phyloP scores from a whole-genome alignment of 1,284 basidiomycete species.

The Tilletia caries region DNA sequence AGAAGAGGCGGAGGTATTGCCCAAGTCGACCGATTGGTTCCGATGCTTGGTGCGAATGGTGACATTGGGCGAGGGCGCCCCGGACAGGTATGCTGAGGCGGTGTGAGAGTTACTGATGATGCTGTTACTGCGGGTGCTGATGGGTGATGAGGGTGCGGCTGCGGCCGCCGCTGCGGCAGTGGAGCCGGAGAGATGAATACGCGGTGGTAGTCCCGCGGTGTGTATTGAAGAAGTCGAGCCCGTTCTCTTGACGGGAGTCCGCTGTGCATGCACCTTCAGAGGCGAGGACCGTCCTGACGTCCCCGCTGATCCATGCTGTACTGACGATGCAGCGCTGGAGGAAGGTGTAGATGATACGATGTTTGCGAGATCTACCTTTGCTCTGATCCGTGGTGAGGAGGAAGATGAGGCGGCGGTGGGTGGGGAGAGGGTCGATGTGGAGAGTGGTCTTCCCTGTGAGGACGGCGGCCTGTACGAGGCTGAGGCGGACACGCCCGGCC shows the following conservation, averaged over 20 bases:
- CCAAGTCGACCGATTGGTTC: constrained; percentile 1
- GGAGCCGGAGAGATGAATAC: not conserved
- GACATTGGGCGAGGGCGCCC: not conserved
- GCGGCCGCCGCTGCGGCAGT: not conserved
- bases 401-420: not conserved
- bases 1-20: not conserved
- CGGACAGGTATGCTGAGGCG: not conserved
- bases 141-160: not conserved
- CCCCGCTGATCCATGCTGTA: too few species aligned
- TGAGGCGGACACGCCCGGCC: not conserved
- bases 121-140: not conserved
- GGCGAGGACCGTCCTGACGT: constrained; percentile 12
- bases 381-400: constrained; percentile 4
- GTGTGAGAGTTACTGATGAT: not conserved
- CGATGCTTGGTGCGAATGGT: not conserved
- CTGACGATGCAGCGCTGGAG: too few species aligned
- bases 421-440: not conserved
- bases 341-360: not conserved
- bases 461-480: not conserved
- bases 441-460: not conserved
- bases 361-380: constrained; percentile 2
- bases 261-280: not conserved
- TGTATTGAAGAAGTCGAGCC: not conserved
- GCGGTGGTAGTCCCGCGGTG: not conserved
- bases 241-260: not conserved